Base-by-base conservation (phyloP, 306 rosid genomes). In the Benincasa hispida region DNA sequence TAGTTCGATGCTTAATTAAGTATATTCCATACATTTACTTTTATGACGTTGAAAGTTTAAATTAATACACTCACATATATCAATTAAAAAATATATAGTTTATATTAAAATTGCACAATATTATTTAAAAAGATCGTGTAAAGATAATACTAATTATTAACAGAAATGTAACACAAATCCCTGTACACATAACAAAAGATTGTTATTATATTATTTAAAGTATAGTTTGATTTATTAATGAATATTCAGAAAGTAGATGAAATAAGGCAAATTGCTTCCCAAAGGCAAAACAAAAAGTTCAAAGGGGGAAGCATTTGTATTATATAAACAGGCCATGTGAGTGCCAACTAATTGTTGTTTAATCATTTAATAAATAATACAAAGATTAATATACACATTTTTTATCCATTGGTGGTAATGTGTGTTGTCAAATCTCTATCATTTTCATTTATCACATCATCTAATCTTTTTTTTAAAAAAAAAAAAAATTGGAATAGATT, bases 281-380 rank as follows among this genome's bases (percentile, higher is more conserved):
- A 69, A 72, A 82, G 78, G 83, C 88, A 62, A 82, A 34, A 62
- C 47, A 34, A 6, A 32, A 62, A 10, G 10, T 62, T 10, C 4
- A 57, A 86, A 74, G 82, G 77, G 79, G 76, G 83, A 58, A 84
- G 89, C 84, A 89, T 66, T 76, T 50, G 0, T 12, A 50, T 50
- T 82, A 81, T 83, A 86, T 88, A 86, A 58, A 70, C 82, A 57
- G n/a, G 34, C 78, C 97, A 93, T 87, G 97, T 93, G 97, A 84
- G 13, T 82, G 93, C 89, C 96, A 89, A 80, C 96, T 79, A 80
- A 68, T 68, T 68, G 22, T 74, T 25, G 51, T 78, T 82, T 83
- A 65, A 47, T 78, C 72, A 74, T 73, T 47, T 82, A 72, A 58
- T 60, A 25, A 27, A 25, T 74, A 32, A 74, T 74, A 13, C 60